These are phyloP conservation scores for Globisporangium barbulae DNA, from an alignment of 352 stramenopile species.

Conservation along the genomic window DNA sequence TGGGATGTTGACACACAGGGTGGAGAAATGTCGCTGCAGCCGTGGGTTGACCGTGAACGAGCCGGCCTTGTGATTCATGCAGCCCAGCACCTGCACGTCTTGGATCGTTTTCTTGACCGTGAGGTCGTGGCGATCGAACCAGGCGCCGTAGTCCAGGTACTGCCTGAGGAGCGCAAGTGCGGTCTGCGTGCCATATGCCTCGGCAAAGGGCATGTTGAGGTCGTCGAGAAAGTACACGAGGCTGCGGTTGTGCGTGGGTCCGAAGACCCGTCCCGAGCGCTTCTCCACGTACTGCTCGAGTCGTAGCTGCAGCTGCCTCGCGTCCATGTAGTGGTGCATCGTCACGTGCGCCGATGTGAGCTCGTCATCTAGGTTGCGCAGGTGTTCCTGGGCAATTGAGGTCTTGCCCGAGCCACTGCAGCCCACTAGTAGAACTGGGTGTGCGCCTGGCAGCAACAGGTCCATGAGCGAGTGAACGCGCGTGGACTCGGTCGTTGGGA, in stretches of 20 bases:
- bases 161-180: conserved; percentile 86
- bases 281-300: conserved; percentile 88
- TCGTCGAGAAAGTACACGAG: conserved; percentile 91
- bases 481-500: conserved; percentile 78
- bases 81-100: conserved; percentile 84
- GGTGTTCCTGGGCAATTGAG: conserved; percentile 64
- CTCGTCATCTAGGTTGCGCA: conserved; percentile 68
- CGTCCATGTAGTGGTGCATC: conserved; percentile 89
- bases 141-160: conserved; percentile 90
- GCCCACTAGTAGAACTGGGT: conserved; percentile 80
- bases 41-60: conserved; percentile 87
- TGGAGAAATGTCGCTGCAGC: conserved; percentile 88
- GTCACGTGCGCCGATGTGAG: conserved; percentile 52
- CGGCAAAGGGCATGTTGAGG: conserved; percentile 86
- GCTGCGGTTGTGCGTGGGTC: conserved; percentile 70
- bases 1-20: conserved; percentile 69
- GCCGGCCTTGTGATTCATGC: conserved; percentile 91
- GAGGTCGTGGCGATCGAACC: conserved; percentile 89
- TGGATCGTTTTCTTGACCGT: conserved; percentile 86
- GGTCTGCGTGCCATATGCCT: conserved; percentile 90
- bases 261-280: conserved; percentile 80
- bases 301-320: conserved; percentile 64
- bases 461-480: conserved; percentile 64
- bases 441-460: conserved; percentile 38
- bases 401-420: conserved; percentile 85